A percentile compares a stretch with the other conserved stretches of the same genome.
Evolutionary conservation across 345 rosid genomes (phyloP).

Genomic region (Aurinia saxatilis): DNA sequence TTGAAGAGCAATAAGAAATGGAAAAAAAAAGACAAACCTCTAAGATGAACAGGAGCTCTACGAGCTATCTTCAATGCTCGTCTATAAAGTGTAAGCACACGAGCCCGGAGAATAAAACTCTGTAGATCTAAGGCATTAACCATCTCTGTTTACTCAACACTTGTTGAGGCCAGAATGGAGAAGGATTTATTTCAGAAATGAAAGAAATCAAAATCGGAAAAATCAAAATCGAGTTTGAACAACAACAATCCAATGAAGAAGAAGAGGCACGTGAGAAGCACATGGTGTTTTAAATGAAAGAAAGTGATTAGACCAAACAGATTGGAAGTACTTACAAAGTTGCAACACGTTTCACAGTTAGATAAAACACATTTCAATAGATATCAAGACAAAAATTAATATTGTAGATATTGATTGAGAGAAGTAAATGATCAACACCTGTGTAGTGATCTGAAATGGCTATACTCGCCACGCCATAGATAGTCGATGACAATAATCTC

Average conservation of each 20-base stretch:
- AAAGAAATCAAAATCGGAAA: not conserved
- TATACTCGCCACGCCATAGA: too few species aligned
- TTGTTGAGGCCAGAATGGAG: not conserved
- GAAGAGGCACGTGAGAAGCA: slow-evolving; percentile 10
- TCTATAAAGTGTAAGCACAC: slow-evolving; percentile 78
- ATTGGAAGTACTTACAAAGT: too few species aligned
- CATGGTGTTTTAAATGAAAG: too few species aligned
- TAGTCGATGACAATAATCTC: too few species aligned
- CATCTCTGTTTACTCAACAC: slow-evolving; percentile 24
- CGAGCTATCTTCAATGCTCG: slow-evolving; percentile 63
- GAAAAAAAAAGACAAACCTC: slow-evolving; percentile 44
- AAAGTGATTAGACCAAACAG: too few species aligned
- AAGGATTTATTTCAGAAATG: not conserved
- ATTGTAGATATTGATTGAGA: too few species aligned
- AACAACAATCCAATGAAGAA: not conserved
- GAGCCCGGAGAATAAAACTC: slow-evolving; percentile 77
- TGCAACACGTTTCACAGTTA: too few species aligned
- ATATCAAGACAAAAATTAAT: too few species aligned
- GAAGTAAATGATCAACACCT: too few species aligned
- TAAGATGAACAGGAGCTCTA: slow-evolving; percentile 58
- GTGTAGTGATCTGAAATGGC: too few species aligned
- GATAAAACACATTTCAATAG: too few species aligned
- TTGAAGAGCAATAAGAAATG: not conserved
- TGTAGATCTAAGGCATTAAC: slow-evolving; percentile 49
- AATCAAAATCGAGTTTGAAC: not conserved